These are phyloP conservation scores for Colletotrichum sp. DNA, from an alignment of 2,329 filamentous ascomycete genomes.

Conservation along the genomic window DNA sequence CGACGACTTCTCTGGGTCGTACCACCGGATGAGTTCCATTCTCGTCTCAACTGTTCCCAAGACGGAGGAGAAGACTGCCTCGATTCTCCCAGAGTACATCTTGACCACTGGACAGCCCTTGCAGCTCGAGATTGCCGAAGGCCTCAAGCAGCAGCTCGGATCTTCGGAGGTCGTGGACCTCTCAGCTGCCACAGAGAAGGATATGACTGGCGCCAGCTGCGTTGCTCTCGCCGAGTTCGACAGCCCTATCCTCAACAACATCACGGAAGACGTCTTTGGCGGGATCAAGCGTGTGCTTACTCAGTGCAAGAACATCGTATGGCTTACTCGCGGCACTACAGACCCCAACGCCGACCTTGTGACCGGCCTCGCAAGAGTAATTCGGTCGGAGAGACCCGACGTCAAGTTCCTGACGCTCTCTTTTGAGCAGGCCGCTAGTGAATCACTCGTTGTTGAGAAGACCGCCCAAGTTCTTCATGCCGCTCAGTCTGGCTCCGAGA, in stretches of 20 bases:
- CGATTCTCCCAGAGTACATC: background rate
- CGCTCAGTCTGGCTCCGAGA: background rate
- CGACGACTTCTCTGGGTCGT: conserved; percentile 24
- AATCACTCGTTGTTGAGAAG: conserved; percentile 2
- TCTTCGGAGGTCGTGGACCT: background rate
- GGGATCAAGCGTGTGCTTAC: conserved; percentile 25
- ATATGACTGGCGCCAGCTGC: conserved; percentile 20
- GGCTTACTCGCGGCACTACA: conserved; percentile 6
- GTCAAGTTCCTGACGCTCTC: conserved; percentile 24
- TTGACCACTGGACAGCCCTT: background rate
- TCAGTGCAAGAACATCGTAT: conserved; percentile 19
- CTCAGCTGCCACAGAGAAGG: background rate
- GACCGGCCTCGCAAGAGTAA: conserved; percentile 26
- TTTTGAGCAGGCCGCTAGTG: conserved; percentile 14
- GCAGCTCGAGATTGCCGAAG: background rate
- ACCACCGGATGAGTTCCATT: conserved; percentile 16
- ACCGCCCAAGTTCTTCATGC: background rate
- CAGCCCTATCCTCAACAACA: conserved; percentile 21
- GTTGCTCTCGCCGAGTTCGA: conserved; percentile 27
- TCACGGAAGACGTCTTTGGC: conserved; percentile 20
- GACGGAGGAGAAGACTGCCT: background rate
- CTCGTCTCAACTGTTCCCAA: conserved; percentile 26
- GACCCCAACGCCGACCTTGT: conserved; percentile 25
- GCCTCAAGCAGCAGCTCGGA: background rate
- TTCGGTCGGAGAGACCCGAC: conserved; percentile 23